phyloP scores from a whole-genome alignment of 2,329 filamentous ascomycete genomes.

The Thielaviopsis ethacetica region DNA sequence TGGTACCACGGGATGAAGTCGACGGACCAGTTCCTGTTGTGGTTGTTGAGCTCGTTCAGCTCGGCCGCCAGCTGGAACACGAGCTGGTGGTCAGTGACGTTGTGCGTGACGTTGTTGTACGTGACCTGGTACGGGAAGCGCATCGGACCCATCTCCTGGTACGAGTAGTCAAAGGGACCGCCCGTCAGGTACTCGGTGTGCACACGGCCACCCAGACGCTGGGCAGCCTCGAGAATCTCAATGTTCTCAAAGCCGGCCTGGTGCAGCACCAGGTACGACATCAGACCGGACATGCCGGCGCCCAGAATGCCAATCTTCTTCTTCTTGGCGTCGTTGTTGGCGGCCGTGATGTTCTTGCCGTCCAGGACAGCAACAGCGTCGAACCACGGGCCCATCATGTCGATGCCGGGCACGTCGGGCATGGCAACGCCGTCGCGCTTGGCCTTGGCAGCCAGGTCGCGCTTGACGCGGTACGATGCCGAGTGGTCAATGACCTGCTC shows the following conservation, averaged over 20 bases:
- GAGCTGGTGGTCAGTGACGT: conserved; percentile 46
- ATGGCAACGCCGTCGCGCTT: conserved; percentile 24
- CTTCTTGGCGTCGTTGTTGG: conserved; percentile 38
- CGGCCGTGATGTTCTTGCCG: conserved; percentile 22
- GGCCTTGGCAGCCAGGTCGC: conserved; percentile 14
- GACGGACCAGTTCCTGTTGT: conserved; percentile 30
- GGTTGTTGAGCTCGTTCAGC: conserved; percentile 42
- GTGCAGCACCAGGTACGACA: conserved; percentile 36
- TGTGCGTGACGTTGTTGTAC: conserved; percentile 36
- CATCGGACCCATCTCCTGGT: conserved; percentile 53
- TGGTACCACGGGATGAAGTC: conserved; percentile 49
- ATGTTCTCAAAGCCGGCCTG: conserved; percentile 41
- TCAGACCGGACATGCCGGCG: conserved; percentile 47
- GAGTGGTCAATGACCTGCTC: conserved; percentile 13
- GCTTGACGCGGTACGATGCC: conserved; percentile 2
- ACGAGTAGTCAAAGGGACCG: conserved; percentile 46
- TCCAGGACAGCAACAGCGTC: conserved; percentile 44
- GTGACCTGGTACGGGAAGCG: conserved; percentile 39
- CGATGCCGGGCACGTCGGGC: conserved; percentile 23
- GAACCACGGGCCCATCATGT: conserved; percentile 40
- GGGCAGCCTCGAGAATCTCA: conserved; percentile 43
- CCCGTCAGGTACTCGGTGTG: conserved; percentile 46
- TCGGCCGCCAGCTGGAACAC: conserved; percentile 46
- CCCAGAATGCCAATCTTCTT: conserved; percentile 48
- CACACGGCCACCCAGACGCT: conserved; percentile 46